phyloP scores from a whole-genome alignment of 2,329 filamentous ascomycete species.

The Cordyceps cicadae region DNA sequence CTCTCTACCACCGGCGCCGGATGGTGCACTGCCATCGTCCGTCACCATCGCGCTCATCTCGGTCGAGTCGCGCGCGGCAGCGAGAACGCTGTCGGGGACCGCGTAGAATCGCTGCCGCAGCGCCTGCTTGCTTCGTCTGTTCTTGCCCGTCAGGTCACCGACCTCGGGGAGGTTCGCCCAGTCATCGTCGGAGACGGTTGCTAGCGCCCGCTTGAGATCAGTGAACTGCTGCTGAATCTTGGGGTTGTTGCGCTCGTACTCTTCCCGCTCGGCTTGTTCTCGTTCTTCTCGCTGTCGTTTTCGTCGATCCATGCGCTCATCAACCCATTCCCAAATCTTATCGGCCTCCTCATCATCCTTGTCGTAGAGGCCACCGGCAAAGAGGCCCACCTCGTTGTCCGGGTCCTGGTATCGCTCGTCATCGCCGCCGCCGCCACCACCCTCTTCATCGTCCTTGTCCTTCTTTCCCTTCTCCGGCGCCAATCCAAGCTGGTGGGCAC shows the following conservation, averaged over 20 bases:
- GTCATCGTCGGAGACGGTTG: slow-evolving; percentile 85
- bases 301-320: slow-evolving; percentile 92
- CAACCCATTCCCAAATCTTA: slow-evolving; percentile 87
- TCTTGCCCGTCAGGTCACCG: slow-evolving; percentile 92
- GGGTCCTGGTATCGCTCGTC: slow-evolving; percentile 87
- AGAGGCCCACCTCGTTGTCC: slow-evolving; percentile 92
- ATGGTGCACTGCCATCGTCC: slow-evolving; percentile 57
- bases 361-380: slow-evolving; percentile 92
- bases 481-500: slow-evolving; percentile 76
- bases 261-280: slow-evolving; percentile 81
- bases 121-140: slow-evolving; percentile 75
- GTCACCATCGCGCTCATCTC: slow-evolving; percentile 85
- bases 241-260: slow-evolving; percentile 94
- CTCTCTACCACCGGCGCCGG: slow-evolving; percentile 22
- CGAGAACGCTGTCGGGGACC: slow-evolving; percentile 90
- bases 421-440: slow-evolving; percentile 60
- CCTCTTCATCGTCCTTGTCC: slow-evolving; percentile 56
- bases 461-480: slow-evolving; percentile 57
- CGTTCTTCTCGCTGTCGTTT: slow-evolving; percentile 90
- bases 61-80: slow-evolving; percentile 69
- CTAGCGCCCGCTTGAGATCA: slow-evolving; percentile 84
- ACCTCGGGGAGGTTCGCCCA: slow-evolving; percentile 95
- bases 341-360: slow-evolving; percentile 97
- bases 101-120: slow-evolving; percentile 84
- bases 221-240: slow-evolving; percentile 98